phyloP scores from a whole-genome alignment of 495 filamentous ascomycete genomes.

The Aspergillus asperescens region DNA sequence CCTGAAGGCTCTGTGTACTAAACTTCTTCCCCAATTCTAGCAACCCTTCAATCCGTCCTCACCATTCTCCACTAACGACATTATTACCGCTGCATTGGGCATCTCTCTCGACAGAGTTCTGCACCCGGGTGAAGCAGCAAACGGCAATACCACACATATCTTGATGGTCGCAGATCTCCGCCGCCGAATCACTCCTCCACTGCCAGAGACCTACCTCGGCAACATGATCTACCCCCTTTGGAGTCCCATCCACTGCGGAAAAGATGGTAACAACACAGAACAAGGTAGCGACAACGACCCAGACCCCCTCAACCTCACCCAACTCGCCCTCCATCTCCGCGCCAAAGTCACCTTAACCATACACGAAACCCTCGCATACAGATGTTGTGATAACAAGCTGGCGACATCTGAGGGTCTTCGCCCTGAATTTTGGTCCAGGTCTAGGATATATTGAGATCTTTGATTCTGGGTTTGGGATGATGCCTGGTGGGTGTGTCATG shows the following conservation, averaged over 20 bases:
- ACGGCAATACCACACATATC: background rate
- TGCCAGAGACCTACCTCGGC: constrained; percentile 7
- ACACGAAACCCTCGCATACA: constrained; percentile 1
- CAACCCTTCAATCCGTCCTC: too few species aligned
- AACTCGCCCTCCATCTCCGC: background rate
- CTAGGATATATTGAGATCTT: constrained; percentile 8
- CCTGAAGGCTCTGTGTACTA: constrained; percentile 1
- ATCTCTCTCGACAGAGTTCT: background rate
- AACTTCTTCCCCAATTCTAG: too few species aligned
- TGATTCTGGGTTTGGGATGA: constrained; percentile 1
- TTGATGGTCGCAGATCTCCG: constrained; percentile 4
- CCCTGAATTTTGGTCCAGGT: constrained; percentile 5
- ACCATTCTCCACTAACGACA: constrained; percentile 3
- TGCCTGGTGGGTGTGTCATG: constrained; percentile 1
- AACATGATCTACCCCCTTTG: constrained; percentile 7
- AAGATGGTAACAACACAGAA: too few species aligned
- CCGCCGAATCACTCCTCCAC: constrained; percentile 1
- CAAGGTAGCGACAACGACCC: background rate
- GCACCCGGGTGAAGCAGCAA: background rate
- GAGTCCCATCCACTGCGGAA: background rate
- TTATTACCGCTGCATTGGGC: background rate
- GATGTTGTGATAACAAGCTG: constrained; percentile 6
- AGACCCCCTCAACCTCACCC: constrained; percentile 1
- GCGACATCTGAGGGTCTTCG: background rate
- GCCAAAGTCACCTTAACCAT: background rate